A percentile compares a stretch with the other conserved stretches of the same genome.
Conservation (phyloP, 78 protist genomes). For the Dictyostelium brefeldianum region DNA sequence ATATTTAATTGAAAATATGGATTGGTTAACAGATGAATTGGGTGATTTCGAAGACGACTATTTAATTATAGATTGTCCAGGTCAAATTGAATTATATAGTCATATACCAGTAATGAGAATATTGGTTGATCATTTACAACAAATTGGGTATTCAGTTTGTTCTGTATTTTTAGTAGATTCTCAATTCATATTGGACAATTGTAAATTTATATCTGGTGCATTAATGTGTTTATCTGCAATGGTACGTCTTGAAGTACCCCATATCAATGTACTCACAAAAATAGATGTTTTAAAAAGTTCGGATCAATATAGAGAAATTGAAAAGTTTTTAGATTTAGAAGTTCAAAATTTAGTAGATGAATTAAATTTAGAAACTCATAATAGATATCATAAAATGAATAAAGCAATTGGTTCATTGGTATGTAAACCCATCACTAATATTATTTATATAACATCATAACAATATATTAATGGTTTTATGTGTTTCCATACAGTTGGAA, state of each 20-base stretch:
- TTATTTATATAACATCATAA: neutral
- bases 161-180: constrained; percentile 94
- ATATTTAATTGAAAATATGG: constrained; percentile 89
- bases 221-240: constrained; percentile 94
- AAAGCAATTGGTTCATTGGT: constrained; percentile 77
- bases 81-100: constrained; percentile 98
- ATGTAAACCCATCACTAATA: neutral
- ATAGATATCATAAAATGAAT: constrained; percentile 60
- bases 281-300: constrained; percentile 87
- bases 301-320: constrained; percentile 33
- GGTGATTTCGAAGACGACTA: constrained; percentile 98
- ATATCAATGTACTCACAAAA: constrained; percentile 96
- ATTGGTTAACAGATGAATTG: constrained; percentile 93
- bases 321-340: constrained; percentile 72
- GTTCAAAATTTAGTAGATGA: constrained; percentile 31
- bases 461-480: neutral
- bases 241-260: constrained; percentile 96
- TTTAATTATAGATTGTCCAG: constrained; percentile 97
- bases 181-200: constrained; percentile 85
- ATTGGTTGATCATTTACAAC: constrained; percentile 83
- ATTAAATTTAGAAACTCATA: constrained; percentile 46
- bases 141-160: constrained; percentile 59
- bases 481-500: constrained; percentile 79
- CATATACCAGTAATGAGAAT: constrained; percentile 93
- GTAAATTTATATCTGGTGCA: constrained; percentile 85